A percentile compares a stretch with the other conserved stretches of the same genome.
phyloP scores from a whole-genome alignment of 768 basidiomycete genomes.

The Coprinopsis sp. region DNA sequence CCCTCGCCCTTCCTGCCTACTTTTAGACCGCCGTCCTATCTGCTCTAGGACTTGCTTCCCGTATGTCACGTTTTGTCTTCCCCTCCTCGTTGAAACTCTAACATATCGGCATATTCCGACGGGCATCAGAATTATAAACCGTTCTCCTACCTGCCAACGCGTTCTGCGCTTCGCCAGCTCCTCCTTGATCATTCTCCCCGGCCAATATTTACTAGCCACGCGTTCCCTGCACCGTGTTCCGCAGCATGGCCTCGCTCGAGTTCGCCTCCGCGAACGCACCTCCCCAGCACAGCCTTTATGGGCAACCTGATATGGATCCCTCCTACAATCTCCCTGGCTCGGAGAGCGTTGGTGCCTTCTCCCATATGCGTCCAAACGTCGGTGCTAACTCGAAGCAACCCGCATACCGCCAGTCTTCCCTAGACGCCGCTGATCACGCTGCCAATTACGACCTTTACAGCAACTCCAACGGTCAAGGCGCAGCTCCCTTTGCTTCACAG shows the following conservation, averaged over 20 bases:
- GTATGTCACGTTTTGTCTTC: not conserved
- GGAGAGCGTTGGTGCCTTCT: constrained; percentile 30
- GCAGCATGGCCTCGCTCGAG: constrained; percentile 41
- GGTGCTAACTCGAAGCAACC: constrained; percentile 10
- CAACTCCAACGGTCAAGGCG: constrained; percentile 37
- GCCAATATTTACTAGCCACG: constrained; percentile 28
- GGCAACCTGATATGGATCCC: constrained; percentile 54
- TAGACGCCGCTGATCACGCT: constrained; percentile 51
- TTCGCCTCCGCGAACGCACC: constrained; percentile 39
- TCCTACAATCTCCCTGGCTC: constrained; percentile 43
- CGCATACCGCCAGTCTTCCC: constrained; percentile 34
- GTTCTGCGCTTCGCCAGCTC: constrained; percentile 12
- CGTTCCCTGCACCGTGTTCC: not conserved
- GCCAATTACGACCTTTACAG: constrained; percentile 64
- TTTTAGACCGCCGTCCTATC: too few species aligned
- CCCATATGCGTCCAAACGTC: constrained; percentile 26
- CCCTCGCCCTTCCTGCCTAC: too few species aligned
- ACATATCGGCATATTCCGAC: constrained; percentile 9
- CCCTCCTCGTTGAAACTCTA: not conserved
- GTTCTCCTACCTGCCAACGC: not conserved
- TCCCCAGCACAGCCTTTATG: constrained; percentile 46
- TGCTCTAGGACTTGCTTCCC: not conserved
- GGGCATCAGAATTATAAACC: constrained; percentile 3
- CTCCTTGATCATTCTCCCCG: constrained; percentile 17
- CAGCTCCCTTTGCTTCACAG: constrained; percentile 44